These are phyloP conservation scores for Trichomonas gallinae DNA, from an alignment of 208 protist genomes.

Conservation along the genomic window DNA sequence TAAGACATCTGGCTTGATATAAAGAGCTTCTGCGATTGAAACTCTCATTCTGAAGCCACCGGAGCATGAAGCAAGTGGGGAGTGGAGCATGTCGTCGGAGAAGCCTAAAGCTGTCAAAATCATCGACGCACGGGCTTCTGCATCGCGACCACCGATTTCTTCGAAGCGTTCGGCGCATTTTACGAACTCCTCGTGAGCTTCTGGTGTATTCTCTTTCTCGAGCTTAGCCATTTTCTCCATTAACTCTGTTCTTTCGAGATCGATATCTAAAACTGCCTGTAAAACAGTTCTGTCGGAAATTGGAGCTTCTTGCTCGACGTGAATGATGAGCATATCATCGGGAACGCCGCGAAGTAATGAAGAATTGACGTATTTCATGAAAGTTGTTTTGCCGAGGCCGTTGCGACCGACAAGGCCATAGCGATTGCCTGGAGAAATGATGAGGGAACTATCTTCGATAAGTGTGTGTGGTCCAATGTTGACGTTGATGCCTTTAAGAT, in stretches of 20 bases:
- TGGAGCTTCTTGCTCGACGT: conserved; percentile 21
- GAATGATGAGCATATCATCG: neutral
- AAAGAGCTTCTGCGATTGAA: conserved; percentile 35
- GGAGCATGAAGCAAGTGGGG: conserved; percentile 7
- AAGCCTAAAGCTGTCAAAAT: neutral
- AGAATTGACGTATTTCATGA: neutral
- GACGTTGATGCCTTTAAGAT: neutral
- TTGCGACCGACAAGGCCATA: conserved; percentile 2
- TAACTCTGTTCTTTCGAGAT: neutral
- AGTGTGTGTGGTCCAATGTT: neutral
- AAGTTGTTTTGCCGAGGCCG: conserved; percentile 11
- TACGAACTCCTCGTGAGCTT: neutral
- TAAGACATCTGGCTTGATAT: conserved; percentile 33
- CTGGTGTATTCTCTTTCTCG: neutral
- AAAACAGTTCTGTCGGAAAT: neutral
- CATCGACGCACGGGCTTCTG: neutral
- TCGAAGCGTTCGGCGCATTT: neutral
- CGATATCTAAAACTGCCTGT: neutral
- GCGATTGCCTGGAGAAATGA: neutral
- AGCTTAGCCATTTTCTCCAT: neutral
- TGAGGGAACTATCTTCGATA: neutral
- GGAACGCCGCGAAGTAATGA: neutral
- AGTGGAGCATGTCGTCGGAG: neutral
- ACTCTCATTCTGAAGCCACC: conserved; percentile 40
- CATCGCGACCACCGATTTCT: neutral